Evolutionary conservation across 2,329 filamentous ascomycete species (phyloP).

Genomic region (Diplocarpon mali): DNA sequence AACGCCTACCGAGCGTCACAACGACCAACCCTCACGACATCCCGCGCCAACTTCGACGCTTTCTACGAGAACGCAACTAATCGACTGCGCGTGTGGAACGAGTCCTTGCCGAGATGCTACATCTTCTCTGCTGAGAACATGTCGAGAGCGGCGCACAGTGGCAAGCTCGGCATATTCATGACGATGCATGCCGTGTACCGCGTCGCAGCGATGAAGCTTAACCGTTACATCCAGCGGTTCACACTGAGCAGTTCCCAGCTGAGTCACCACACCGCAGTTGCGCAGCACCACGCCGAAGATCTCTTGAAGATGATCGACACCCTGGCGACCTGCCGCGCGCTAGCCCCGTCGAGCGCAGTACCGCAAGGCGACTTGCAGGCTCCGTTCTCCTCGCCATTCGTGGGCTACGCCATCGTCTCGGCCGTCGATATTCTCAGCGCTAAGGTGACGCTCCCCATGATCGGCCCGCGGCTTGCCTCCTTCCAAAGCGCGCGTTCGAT

Average conservation of each 20-base stretch:
- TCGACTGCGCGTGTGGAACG: conserved; percentile 47
- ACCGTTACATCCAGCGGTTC: conserved; percentile 43
- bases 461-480: conserved; percentile 41
- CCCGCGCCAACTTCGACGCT: conserved; percentile 30
- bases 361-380: not conserved
- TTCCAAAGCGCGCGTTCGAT: conserved; percentile 42
- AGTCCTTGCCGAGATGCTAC: conserved; percentile 43
- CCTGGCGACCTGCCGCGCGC: conserved; percentile 29
- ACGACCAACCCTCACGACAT: conserved; percentile 7
- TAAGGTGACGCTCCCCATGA: conserved; percentile 39
- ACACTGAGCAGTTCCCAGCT: conserved; percentile 33
- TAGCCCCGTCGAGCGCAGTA: conserved; percentile 2
- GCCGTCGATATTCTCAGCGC: conserved; percentile 58
- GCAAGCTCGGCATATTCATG: conserved; percentile 47
- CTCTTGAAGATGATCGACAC: conserved; percentile 38
- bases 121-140: conserved; percentile 46
- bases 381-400: conserved; percentile 45
- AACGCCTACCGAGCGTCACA: conserved; percentile 42
- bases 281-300: conserved; percentile 40
- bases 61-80: conserved; percentile 42
- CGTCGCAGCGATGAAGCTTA: conserved; percentile 51
- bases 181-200: conserved; percentile 58
- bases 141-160: conserved; percentile 39
- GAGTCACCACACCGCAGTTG: conserved; percentile 35
- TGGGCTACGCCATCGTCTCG: conserved; percentile 49